Conservation (phyloP, 2,329 filamentous ascomycete species). For the Gnomoniopsis smithogilvyi region DNA sequence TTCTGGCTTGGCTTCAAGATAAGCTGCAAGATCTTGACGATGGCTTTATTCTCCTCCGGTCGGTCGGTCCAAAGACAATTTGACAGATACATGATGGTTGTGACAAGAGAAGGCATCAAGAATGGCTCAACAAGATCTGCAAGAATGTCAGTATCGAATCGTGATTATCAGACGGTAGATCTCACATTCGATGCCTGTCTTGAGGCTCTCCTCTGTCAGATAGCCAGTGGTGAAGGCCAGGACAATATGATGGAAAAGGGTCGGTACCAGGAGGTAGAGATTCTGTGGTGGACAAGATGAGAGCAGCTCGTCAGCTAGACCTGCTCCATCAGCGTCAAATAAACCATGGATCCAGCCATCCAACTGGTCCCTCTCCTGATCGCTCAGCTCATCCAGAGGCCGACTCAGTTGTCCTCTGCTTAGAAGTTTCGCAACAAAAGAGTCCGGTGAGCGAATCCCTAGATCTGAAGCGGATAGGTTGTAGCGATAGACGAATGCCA, state of each 20-base stretch:
- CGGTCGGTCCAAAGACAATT: constrained; percentile 67
- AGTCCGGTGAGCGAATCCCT: constrained; percentile 56
- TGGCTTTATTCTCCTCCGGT: constrained; percentile 60
- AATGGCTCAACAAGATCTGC: constrained; percentile 75
- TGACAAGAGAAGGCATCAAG: constrained; percentile 72
- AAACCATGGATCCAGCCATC: constrained; percentile 74
- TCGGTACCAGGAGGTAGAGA: constrained; percentile 76
- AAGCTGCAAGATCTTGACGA: constrained; percentile 70
- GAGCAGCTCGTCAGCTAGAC: constrained; percentile 77
- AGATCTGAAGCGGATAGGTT: constrained; percentile 62
- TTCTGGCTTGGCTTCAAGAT: constrained; percentile 64
- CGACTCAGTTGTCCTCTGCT: constrained; percentile 56
- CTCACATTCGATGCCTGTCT: constrained; percentile 73
- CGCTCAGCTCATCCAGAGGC: constrained; percentile 56
- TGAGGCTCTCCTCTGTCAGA: constrained; percentile 67
- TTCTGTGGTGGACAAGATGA: constrained; percentile 78
- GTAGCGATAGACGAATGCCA: constrained; percentile 76
- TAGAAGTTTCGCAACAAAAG: constrained; percentile 67
- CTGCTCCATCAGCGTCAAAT: constrained; percentile 70
- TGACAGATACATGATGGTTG: constrained; percentile 68
- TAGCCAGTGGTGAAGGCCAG: constrained; percentile 64
- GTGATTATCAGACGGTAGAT: constrained; percentile 10
- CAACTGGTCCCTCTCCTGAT: constrained; percentile 63
- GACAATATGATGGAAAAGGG: constrained; percentile 72
- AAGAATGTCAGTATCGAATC: constrained; percentile 21